phyloP scores from a whole-genome alignment of 768 basidiomycete genomes.

The Leucocoprinus sp. region DNA sequence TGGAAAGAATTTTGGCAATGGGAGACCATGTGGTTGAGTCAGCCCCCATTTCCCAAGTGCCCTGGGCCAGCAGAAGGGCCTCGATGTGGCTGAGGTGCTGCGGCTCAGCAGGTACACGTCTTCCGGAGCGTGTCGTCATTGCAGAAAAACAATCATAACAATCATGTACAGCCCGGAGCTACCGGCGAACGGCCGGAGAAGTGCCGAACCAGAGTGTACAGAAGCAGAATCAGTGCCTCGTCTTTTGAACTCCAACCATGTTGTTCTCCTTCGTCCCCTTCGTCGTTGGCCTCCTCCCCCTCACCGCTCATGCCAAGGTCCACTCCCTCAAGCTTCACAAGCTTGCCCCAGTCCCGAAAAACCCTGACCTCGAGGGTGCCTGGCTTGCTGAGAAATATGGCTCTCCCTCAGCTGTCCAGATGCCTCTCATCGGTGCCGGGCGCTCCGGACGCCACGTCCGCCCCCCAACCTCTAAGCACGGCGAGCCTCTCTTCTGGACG shows the following conservation, averaged over 20 bases:
- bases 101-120: constrained; percentile 18
- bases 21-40: constrained; percentile 47
- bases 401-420: constrained; percentile 31
- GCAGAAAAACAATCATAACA: too few species aligned
- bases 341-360: constrained; percentile 51
- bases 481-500: constrained; percentile 70
- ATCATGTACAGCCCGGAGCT: too few species aligned
- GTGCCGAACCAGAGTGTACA: background rate
- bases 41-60: constrained; percentile 75
- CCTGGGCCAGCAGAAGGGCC: constrained; percentile 76
- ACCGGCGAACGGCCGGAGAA: background rate
- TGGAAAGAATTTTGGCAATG: constrained; percentile 56
- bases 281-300: constrained; percentile 38
- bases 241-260: constrained; percentile 18
- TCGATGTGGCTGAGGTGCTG: constrained; percentile 38
- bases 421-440: constrained; percentile 67
- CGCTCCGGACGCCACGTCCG: constrained; percentile 58
- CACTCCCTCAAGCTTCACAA: constrained; percentile 90
- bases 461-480: constrained; percentile 28
- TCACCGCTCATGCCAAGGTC: constrained; percentile 47
- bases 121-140: constrained; percentile 26
- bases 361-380: constrained; percentile 64
- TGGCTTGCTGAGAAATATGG: constrained; percentile 96
- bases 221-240: constrained; percentile 3
- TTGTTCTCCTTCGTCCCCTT: constrained; percentile 28